These are phyloP conservation scores for Rhizophora mangle DNA, from an alignment of 345 rosid genomes.

Conservation along the genomic window DNA sequence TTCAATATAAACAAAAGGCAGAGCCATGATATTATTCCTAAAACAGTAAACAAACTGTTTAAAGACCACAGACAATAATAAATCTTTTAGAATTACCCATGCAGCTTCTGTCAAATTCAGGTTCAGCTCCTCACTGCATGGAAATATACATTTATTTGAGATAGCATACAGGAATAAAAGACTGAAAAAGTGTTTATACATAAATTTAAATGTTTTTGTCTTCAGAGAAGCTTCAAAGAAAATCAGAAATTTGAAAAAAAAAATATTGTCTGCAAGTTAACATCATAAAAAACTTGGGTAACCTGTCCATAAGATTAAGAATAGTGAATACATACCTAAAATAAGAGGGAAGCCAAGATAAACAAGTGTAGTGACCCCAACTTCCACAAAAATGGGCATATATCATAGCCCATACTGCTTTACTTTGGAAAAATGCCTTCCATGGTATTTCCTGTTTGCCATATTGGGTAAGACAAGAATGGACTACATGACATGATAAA, in stretches of 20 bases:
- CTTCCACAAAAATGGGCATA: slow-evolving; percentile 96
- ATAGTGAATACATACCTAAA: slow-evolving; percentile 54
- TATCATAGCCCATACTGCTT: slow-evolving; percentile 92
- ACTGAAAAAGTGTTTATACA: slow-evolving; percentile 1
- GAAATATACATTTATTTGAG: slow-evolving; percentile 7
- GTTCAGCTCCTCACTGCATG: slow-evolving; percentile 79
- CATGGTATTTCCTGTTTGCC: slow-evolving; percentile 74
- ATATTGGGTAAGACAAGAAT: slow-evolving; percentile 21
- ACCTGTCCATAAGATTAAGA: background rate
- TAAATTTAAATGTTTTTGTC: background rate
- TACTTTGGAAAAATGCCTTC: slow-evolving; percentile 69
- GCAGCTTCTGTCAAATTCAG: slow-evolving; percentile 95
- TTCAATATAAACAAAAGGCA: background rate
- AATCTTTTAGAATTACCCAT: slow-evolving; percentile 55
- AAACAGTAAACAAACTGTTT: background rate
- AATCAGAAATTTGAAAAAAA: background rate
- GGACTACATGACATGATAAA: slow-evolving; percentile 1
- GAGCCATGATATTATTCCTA: slow-evolving; percentile 2
- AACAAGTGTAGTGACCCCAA: slow-evolving; percentile 92
- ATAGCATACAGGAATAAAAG: slow-evolving; percentile 1
- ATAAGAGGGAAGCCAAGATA: slow-evolving; percentile 94
- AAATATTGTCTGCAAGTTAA: background rate
- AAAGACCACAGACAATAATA: slow-evolving; percentile 1
- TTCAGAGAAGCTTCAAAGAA: background rate
- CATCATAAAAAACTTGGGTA: background rate